Evolutionary conservation across 441 rosid genomes (phyloP).

Genomic region (Jatropha podagrica): DNA sequence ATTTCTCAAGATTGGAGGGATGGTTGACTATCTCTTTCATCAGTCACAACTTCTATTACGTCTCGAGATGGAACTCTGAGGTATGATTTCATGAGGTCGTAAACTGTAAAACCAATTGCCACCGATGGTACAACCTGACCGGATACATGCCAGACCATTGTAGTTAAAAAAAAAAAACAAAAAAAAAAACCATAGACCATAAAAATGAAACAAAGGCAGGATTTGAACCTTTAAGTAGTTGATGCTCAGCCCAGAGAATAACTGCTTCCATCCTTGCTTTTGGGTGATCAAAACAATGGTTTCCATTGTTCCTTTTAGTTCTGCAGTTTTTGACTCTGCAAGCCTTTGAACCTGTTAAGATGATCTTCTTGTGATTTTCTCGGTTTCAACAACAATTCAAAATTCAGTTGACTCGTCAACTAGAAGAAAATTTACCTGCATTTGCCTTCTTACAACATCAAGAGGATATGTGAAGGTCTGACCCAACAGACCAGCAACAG

Average conservation of each 20-base stretch:
- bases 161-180: neutral
- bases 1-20: conserved; percentile 43
- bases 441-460: conserved; percentile 96
- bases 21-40: conserved; percentile 47
- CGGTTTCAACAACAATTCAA: neutral
- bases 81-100: conserved; percentile 75
- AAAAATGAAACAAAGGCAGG: neutral
- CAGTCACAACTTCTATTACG: conserved; percentile 51
- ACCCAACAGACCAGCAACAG: conserved; percentile 83
- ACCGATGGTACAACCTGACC: conserved; percentile 85
- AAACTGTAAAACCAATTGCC: conserved; percentile 90
- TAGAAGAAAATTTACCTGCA: conserved; percentile 57
- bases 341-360: conserved; percentile 67
- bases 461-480: conserved; percentile 96
- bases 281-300: conserved; percentile 56
- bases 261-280: conserved; percentile 91
- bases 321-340: conserved; percentile 39
- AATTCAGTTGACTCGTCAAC: conserved; percentile 2
- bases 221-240: conserved; percentile 76
- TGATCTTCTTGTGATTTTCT: neutral
- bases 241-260: conserved; percentile 89
- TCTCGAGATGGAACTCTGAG: conserved; percentile 84
- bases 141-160: neutral
- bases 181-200: neutral
- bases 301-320: conserved; percentile 71